Base-by-base conservation (phyloP, 2,329 filamentous ascomycete species). In the Achaetomium macrosporum region DNA sequence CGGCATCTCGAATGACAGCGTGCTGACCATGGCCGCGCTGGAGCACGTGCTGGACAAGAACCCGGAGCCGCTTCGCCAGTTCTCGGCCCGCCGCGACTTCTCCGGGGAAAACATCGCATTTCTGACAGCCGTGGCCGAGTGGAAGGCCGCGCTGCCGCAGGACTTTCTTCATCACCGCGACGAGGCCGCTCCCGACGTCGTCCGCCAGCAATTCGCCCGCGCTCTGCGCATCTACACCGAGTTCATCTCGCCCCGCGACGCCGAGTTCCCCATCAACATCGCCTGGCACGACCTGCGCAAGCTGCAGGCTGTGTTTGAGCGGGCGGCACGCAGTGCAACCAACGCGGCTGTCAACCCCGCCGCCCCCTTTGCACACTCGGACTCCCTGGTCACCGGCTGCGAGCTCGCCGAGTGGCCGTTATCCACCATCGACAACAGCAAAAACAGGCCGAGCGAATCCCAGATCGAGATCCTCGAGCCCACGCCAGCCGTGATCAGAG, bases 101-200 rank as follows among this genome's bases (percentile, higher is more conserved):
- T 86, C 83, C 0, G 84, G 83, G 13, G 84, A 88, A 65, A 88
- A 88, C 63, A 83, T 87, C 58, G 77, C 83, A 43, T 87, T 87
- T 65, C 68, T 87, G 5, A 78, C 75, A 9, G 71, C 73, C 39
- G 76, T 85, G 9, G 70, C 74, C 2, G 73, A 76, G 53, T 86
- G 81, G 79, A 82, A 79, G 63, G 60, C 63, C 3, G 67, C 65
- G 1, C 64, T 69, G 42, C 66, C 69, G 0, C 37, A 40, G 1
- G 36, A 56, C 11, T 59, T 58, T 1, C 45, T 61, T 1, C 57
- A 55, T n/a, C 58, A 62, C 48, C 62, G 59, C 33, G 57, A 55
- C 41, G 35, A 65, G 45, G 50, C 61, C 37, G 46, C 59, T 4
- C 59, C 61, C 47, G 69, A 67, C 13, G 68, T 68, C 20, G 70